Evolutionary conservation across 78 protist genomes (phyloP).

Genomic region (Diacronema lutheri): DNA sequence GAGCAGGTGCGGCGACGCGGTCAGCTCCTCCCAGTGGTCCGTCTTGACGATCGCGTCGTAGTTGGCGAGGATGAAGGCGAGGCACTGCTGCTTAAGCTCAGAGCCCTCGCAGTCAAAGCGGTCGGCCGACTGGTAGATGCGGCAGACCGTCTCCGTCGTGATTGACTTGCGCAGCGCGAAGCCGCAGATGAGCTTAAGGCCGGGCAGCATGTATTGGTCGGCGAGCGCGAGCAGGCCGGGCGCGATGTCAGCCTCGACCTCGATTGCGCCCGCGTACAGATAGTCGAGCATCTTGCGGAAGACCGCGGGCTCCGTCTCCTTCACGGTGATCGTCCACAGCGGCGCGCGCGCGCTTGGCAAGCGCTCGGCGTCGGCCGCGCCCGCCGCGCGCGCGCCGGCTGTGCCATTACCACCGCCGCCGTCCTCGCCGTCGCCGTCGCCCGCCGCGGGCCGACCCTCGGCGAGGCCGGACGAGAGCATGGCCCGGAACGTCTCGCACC

Average conservation of each 20-base stretch:
- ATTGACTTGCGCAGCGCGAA: background rate
- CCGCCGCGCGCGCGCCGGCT: too few relatives aligned
- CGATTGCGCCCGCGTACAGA: conserved; percentile 8
- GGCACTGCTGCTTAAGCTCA: background rate
- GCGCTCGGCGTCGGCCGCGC: too few relatives aligned
- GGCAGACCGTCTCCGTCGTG: background rate
- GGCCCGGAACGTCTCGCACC: background rate
- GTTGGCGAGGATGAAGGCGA: background rate
- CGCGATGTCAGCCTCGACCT: background rate
- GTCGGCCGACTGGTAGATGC: conserved; percentile 4
- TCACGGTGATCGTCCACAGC: background rate
- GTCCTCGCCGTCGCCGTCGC: background rate
- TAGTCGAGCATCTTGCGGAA: background rate
- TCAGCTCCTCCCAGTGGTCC: background rate
- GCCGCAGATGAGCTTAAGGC: conserved; percentile 4
- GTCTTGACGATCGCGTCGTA: background rate
- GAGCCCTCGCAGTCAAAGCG: background rate
- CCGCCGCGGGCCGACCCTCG: background rate
- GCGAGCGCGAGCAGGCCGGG: conserved; percentile 15
- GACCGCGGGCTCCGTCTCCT: background rate
- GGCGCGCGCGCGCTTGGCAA: too few relatives aligned
- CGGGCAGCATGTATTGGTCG: background rate
- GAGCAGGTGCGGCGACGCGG: background rate
- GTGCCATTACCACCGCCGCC: too few relatives aligned
- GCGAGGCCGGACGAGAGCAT: conserved; percentile 6